phyloP scores from a whole-genome alignment of 73 alveolate species.

The Blepharisma japonicum region DNA sequence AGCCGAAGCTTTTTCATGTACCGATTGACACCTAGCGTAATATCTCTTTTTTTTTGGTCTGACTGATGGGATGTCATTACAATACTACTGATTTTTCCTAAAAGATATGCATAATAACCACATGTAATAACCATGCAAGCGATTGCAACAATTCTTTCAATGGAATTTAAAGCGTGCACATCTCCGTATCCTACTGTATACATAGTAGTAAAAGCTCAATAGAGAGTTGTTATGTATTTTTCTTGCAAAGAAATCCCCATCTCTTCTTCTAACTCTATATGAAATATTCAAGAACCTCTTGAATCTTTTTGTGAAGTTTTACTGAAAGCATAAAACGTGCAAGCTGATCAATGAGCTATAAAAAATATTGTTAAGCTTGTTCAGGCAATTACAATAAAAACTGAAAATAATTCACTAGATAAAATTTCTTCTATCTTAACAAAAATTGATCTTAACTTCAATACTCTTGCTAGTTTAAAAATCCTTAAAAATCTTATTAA shows the following conservation, averaged over 20 bases:
- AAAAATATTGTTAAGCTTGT: not conserved
- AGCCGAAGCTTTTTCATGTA: not conserved
- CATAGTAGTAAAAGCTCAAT: conserved; percentile 31
- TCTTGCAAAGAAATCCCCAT: not conserved
- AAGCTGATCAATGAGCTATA: conserved; percentile 25
- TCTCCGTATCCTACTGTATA: conserved; percentile 35
- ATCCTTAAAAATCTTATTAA: conserved; percentile 18
- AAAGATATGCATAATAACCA: conserved; percentile 17
- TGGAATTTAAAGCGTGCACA: not conserved
- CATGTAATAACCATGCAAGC: not conserved
- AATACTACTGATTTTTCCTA: conserved; percentile 9
- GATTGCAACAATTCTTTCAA: not conserved
- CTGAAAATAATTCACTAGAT: not conserved
- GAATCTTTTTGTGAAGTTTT: not conserved
- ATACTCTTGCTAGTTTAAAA: conserved; percentile 2
- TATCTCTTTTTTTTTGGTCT: conserved; percentile 15
- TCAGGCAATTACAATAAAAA: not conserved
- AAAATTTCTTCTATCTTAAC: conserved; percentile 18
- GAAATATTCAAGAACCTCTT: not conserved
- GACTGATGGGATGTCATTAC: not conserved
- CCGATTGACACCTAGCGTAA: not conserved
- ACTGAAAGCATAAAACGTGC: not conserved
- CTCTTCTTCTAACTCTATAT: not conserved
- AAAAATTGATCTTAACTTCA: conserved; percentile 12
- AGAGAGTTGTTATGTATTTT: not conserved